Conservation (phyloP, 352 stramenopile genomes). For the Phytophthora hybrid region DNA sequence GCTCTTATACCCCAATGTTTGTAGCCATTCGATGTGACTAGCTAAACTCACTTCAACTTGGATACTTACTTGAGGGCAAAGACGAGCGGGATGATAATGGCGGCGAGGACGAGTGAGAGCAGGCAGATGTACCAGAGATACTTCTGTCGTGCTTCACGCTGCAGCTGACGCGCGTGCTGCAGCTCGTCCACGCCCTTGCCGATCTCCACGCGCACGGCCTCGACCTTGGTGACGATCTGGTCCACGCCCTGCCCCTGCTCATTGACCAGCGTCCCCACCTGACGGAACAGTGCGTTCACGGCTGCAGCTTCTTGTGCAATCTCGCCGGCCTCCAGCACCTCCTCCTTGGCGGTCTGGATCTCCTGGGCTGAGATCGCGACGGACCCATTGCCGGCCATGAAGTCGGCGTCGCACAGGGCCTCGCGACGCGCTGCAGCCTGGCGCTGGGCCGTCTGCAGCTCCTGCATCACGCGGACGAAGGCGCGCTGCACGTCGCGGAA, state of each 20-base stretch:
- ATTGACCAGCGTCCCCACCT: conserved; percentile 68
- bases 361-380: conserved; percentile 63
- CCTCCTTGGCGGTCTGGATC: conserved; percentile 80
- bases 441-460: conserved; percentile 72
- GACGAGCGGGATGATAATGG: conserved; percentile 63
- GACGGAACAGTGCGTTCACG: conserved; percentile 75
- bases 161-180: conserved; percentile 64
- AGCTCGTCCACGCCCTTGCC: conserved; percentile 75
- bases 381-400: conserved; percentile 54
- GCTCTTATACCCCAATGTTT: too few species aligned
- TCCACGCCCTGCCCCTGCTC: conserved; percentile 78
- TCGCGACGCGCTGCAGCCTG: conserved; percentile 62
- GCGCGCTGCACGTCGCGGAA: conserved; percentile 65
- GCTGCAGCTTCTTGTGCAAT: conserved; percentile 69
- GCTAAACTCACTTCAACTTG: too few species aligned
- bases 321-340: conserved; percentile 71
- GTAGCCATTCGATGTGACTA: too few species aligned
- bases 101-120: conserved; percentile 44
- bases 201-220: conserved; percentile 78
- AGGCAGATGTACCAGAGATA: conserved; percentile 57
- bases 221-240: conserved; percentile 78
- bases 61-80: conserved; percentile 39
- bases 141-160: conserved; percentile 73
- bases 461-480: conserved; percentile 76
- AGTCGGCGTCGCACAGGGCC: conserved; percentile 74